These are phyloP conservation scores for Yarrowia hollandica DNA, from an alignment of 805 yeast species.

Conservation along the genomic window DNA sequence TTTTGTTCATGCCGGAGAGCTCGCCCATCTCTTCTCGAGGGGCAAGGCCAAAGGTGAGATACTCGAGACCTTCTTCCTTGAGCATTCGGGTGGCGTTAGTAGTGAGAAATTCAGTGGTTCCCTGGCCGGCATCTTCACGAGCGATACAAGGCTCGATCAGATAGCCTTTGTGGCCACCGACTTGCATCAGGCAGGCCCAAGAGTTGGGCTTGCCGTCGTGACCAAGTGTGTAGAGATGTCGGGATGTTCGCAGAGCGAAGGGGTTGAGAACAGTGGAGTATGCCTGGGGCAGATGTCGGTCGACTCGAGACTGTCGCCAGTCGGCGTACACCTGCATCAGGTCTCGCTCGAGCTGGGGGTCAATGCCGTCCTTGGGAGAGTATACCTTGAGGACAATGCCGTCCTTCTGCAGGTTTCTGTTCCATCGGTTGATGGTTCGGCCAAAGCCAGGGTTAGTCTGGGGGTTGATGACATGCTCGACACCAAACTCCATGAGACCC, in stretches of 20 bases:
- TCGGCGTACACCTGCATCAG: slow-evolving; percentile 21
- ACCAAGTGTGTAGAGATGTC: slow-evolving; percentile 24
- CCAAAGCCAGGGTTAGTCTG: slow-evolving; percentile 22
- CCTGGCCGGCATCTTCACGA: slow-evolving; percentile 27
- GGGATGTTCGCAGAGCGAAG: slow-evolving; percentile 20
- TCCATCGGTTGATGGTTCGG: slow-evolving; percentile 26
- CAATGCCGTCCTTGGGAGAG: slow-evolving; percentile 13
- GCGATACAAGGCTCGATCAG: slow-evolving; percentile 28
- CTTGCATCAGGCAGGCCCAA: slow-evolving; percentile 25
- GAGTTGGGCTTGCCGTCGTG: slow-evolving; percentile 28
- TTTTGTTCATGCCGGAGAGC: slow-evolving; percentile 20
- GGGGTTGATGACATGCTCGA: slow-evolving; percentile 28
- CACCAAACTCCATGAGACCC: slow-evolving; percentile 27
- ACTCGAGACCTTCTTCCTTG: slow-evolving; percentile 17
- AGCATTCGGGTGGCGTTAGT: slow-evolving; percentile 18
- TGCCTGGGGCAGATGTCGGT: slow-evolving; percentile 27
- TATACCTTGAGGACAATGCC: slow-evolving; percentile 8
- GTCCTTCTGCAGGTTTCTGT: slow-evolving; percentile 16
- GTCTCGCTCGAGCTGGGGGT: slow-evolving; percentile 22
- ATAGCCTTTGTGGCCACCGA: slow-evolving; percentile 21
- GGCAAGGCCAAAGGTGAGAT: slow-evolving; percentile 19
- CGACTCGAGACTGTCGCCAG: slow-evolving; percentile 22
- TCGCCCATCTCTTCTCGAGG: slow-evolving; percentile 26
- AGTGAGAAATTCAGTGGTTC: slow-evolving; percentile 25
- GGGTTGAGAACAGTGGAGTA: slow-evolving; percentile 24